Base-by-base conservation (phyloP, 441 rosid genomes). In the Bocquillonia castaneifolia region DNA sequence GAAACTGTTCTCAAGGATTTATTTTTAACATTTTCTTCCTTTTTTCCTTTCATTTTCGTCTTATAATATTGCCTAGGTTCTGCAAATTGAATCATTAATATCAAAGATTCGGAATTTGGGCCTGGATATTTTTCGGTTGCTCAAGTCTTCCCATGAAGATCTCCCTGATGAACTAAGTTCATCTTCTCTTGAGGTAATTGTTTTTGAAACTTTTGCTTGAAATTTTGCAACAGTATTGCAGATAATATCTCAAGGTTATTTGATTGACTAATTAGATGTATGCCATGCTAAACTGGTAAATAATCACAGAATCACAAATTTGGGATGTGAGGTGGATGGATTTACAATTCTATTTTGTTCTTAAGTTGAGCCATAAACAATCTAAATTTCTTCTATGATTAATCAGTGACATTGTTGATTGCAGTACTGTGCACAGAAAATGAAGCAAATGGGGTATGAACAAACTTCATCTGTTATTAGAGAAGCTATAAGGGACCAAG, bases 181-280 rank as follows among this genome's bases (percentile, higher is more conserved):
- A 59, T 76, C 85, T 67, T 81, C 95, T 25, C 76, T 91, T 77
- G 95, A 89, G 97, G 97, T 93, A 85, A 69, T 42, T 61, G 34
- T 40, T 28, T 47, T 26, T 15, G 17, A 56, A 60, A 17, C 59
- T 26, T n/a, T 31, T 51, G 54, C 69, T 45, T 66, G 26, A 74
- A 53, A 62, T 36, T 59, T 51, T 59, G 57, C 28, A 10, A 10
- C 6, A 40, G 53, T 54, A 20, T 31, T 34, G 32, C 51, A 29
- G 29, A 26, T 28, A 28, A 28, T 26, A 28, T 18, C 34, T 25
- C 34, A 40, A 50, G 25, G 44, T 62, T 32, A 15, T 63, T 55
- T 75, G 42, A 17, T 64, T 40, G 52, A 44, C 50, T 26, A 54
- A 63, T 52, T 65, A 67, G 53, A 31, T 10, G 34, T 23, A 45